A percentile compares a stretch with the other conserved stretches of the same genome.
Conservation (phyloP, 805 yeast species). For the Pichia paraexigua region DNA sequence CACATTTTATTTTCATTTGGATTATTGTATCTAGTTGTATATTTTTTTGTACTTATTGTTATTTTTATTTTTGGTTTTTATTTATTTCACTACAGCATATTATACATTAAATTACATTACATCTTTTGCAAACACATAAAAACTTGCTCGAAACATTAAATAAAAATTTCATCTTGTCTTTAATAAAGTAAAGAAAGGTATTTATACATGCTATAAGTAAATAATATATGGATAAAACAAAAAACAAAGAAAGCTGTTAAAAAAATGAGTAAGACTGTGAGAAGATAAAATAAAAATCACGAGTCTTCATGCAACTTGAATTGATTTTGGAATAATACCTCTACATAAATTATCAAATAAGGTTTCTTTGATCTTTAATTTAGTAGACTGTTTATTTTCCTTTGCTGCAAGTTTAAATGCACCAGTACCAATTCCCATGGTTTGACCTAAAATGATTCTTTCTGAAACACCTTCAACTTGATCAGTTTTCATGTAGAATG, state of each 20-base stretch:
- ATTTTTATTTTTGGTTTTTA: background rate
- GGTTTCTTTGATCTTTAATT: slow-evolving; percentile 33
- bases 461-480: slow-evolving; percentile 96
- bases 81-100: background rate
- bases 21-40: background rate
- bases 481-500: slow-evolving; percentile 95
- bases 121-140: too few relatives aligned
- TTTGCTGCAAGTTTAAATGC: slow-evolving; percentile 77
- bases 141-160: background rate
- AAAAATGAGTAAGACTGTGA: background rate
- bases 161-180: background rate
- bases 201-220: background rate
- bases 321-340: slow-evolving; percentile 15
- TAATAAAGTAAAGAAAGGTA: too few relatives aligned
- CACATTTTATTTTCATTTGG: background rate
- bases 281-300: background rate
- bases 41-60: background rate
- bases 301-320: slow-evolving; percentile 10
- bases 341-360: slow-evolving; percentile 39
- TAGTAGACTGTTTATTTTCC: slow-evolving; percentile 30
- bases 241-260: background rate
- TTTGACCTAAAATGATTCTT: slow-evolving; percentile 94
- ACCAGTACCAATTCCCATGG: slow-evolving; percentile 97
- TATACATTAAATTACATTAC: too few relatives aligned
- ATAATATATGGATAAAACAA: background rate